Evolutionary conservation across 768 basidiomycete species (phyloP).

Genomic region (Russula ochroleuca): DNA sequence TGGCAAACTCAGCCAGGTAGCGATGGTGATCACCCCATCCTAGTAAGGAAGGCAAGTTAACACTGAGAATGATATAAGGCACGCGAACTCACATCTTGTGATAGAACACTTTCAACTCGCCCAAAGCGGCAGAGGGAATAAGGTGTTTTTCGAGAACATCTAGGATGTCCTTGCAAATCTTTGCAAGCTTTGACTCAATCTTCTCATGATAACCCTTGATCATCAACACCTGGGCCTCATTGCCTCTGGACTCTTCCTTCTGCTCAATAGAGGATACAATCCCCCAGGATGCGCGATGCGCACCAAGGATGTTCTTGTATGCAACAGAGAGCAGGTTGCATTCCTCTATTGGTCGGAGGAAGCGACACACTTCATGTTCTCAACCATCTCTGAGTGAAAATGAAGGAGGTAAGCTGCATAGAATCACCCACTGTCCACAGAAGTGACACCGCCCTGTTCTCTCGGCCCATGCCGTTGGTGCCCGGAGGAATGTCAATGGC

Average conservation of each 20-base stretch:
- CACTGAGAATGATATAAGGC: slow-evolving; percentile 1
- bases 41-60: slow-evolving; percentile 37
- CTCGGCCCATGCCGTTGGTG: background rate
- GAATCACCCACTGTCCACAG: slow-evolving; percentile 14
- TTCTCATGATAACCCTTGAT: slow-evolving; percentile 98
- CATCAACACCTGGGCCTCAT: slow-evolving; percentile 92
- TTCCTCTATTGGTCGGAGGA: slow-evolving; percentile 97
- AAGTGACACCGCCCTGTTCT: too few relatives aligned
- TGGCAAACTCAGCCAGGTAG: slow-evolving; percentile 97
- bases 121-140: slow-evolving; percentile 91
- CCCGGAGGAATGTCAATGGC: background rate
- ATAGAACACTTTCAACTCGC: slow-evolving; percentile 99
- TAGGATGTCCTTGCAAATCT: slow-evolving; percentile 98
- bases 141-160: slow-evolving; percentile 97
- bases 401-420: slow-evolving; percentile 23
- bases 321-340: slow-evolving; percentile 87
- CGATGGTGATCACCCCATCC: slow-evolving; percentile 99
- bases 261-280: slow-evolving; percentile 98
- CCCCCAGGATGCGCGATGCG: slow-evolving; percentile 95
- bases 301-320: slow-evolving; percentile 99
- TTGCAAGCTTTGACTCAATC: slow-evolving; percentile 94
- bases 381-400: slow-evolving; percentile 79
- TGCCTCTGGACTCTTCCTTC: slow-evolving; percentile 98
- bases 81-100: slow-evolving; percentile 85
- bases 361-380: slow-evolving; percentile 99